Conservation (phyloP, 805 yeast species). For the Saturnispora mendoncae region DNA sequence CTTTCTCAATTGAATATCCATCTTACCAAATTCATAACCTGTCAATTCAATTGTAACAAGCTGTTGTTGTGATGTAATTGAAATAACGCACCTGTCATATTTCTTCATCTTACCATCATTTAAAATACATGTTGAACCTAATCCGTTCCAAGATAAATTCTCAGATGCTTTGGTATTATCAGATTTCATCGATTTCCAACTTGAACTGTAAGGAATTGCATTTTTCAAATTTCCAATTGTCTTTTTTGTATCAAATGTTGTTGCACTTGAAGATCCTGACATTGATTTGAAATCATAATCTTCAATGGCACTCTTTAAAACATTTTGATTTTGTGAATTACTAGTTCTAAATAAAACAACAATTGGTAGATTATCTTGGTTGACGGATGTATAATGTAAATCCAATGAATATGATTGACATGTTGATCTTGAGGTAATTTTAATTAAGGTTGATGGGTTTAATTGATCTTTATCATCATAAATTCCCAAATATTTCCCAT, state of each 20-base stretch:
- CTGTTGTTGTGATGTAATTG: background rate
- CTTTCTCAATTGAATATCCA: conserved; percentile 3
- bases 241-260: conserved; percentile 1
- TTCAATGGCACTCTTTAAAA: conserved; percentile 6
- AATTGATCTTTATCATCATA: background rate
- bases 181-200: conserved; percentile 7
- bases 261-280: background rate
- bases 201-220: conserved; percentile 6
- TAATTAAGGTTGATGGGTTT: conserved; percentile 4
- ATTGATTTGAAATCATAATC: background rate
- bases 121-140: conserved; percentile 6
- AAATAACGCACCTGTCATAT: conserved; percentile 14
- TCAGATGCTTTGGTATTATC: background rate
- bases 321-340: background rate
- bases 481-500: conserved; percentile 1
- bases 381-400: conserved; percentile 13
- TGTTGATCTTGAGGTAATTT: conserved; percentile 5
- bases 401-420: conserved; percentile 12
- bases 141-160: conserved; percentile 6
- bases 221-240: conserved; percentile 1
- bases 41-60: conserved; percentile 10
- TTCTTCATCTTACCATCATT: conserved; percentile 8
- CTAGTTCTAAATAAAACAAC: conserved; percentile 13
- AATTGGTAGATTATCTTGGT: conserved; percentile 5
- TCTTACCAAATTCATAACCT: conserved; percentile 15